Base-by-base conservation (phyloP, 1,284 basidiomycete species). In the Leccinum solheimii region DNA sequence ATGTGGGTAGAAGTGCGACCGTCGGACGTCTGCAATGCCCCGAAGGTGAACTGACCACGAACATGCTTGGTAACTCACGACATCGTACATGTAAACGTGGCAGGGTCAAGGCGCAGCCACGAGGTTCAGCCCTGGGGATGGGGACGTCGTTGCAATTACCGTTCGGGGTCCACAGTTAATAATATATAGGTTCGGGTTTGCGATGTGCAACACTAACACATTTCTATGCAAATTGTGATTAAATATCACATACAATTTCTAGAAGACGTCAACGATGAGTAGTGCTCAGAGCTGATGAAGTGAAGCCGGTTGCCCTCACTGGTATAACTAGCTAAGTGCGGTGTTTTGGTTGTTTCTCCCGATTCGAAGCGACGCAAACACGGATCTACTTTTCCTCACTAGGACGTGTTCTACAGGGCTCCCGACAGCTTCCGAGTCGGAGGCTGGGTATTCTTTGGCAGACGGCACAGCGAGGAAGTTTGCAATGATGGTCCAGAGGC, bases 401-500 rank as follows among this genome's bases (percentile, higher is more conserved):
- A 27, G 5, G 6, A 30, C 10, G 34, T 27, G 48, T 56, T 58
- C 52, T 19, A 4, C 45, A 23, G 52, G 6, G 23, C 62, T 51
- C 11, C 61, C 50, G 23, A 34, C 45, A 49, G 54, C 52, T 53
- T 70, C 64, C 45, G 65, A 62, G 50, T 69, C 63, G n/a, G 69
- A 64, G 27, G 45, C 55, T 6, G 59, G 56, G 1, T 58, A 59
- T 5, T 67, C 62, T 51, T 72, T 74, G 8, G 77, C 75, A 5
- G 81, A 75, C 23, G 75, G 63, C 26, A 71, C 66, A 55, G 84
- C 84, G 65, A 91, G 77, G 63, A 86, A 86, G 61, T 86, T 84
- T 57, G 86, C 77, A 49, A 91, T 73, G 50, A 84, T 75, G 19
- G 81, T 78, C 91, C 91, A 92, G 32, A 93, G 76, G 65, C 82